Percentiles rank a stretch among this genome's conserved stretches.
Evolutionary conservation across 192 early-diverging fungal species (phyloP).

Genomic region (Umbelopsis ramanniana): DNA sequence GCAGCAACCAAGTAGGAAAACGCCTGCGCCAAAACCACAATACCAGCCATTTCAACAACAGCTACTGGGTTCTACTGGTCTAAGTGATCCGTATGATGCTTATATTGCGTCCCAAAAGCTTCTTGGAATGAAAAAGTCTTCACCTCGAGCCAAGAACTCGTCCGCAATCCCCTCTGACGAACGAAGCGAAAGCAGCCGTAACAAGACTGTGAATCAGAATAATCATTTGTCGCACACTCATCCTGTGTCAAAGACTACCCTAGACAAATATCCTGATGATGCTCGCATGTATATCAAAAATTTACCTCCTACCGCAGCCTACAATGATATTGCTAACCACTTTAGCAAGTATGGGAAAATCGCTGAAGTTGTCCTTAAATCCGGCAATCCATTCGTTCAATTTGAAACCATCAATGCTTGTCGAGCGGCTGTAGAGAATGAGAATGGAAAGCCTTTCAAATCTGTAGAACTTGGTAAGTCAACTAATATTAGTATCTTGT

Average conservation of each 20-base stretch:
- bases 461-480: constrained; percentile 34
- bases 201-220: background rate
- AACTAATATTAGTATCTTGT: background rate
- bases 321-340: constrained; percentile 27
- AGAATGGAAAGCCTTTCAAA: constrained; percentile 35
- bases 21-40: constrained; percentile 6
- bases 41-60: constrained; percentile 14
- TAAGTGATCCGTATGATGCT: constrained; percentile 16
- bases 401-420: constrained; percentile 36
- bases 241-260: background rate
- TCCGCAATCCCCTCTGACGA: background rate
- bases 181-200: background rate
- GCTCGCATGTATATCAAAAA: constrained; percentile 40
- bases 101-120: constrained; percentile 1
- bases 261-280: constrained; percentile 19
- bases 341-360: constrained; percentile 42
- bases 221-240: background rate
- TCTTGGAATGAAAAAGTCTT: background rate
- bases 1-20: background rate
- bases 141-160: background rate
- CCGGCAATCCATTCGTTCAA: constrained; percentile 37
- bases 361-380: constrained; percentile 35
- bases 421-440: constrained; percentile 30
- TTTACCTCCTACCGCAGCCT: constrained; percentile 24
- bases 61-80: constrained; percentile 6